Conservation (phyloP, 1,139 yeast genomes). For the Diutina pseudorugosa region DNA sequence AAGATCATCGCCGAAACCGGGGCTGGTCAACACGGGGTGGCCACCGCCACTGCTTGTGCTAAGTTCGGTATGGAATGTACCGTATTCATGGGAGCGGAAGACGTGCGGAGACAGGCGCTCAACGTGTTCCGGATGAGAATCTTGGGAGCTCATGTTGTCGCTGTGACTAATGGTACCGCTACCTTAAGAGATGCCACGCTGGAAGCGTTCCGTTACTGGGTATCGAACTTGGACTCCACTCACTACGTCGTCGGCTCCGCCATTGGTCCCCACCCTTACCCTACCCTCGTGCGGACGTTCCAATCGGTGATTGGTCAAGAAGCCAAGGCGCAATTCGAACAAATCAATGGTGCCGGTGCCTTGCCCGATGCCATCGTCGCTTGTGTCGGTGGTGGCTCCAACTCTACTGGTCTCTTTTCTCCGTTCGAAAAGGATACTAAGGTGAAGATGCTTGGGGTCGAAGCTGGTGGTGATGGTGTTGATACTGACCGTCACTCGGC, state of each 20-base stretch:
- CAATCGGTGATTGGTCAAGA: slow-evolving; percentile 95
- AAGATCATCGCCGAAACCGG: slow-evolving; percentile 97
- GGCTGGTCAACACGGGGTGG: slow-evolving; percentile 99
- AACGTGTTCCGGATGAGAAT: slow-evolving; percentile 96
- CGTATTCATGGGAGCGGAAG: slow-evolving; percentile 99
- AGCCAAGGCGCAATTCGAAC: slow-evolving; percentile 81
- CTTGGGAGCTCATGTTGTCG: slow-evolving; percentile 87
- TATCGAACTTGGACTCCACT: slow-evolving; percentile 69
- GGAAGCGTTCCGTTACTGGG: slow-evolving; percentile 96
- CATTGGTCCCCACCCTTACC: slow-evolving; percentile 98
- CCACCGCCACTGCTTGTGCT: slow-evolving; percentile 98
- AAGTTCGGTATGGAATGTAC: slow-evolving; percentile 92
- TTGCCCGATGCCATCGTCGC: slow-evolving; percentile 93
- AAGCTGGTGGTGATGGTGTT: slow-evolving; percentile 97
- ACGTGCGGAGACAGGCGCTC: slow-evolving; percentile 94
- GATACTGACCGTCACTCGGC: slow-evolving; percentile 85
- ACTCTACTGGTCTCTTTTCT: slow-evolving; percentile 89
- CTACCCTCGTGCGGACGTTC: slow-evolving; percentile 94
- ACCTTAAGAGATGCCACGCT: slow-evolving; percentile 96
- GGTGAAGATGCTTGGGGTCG: slow-evolving; percentile 84
- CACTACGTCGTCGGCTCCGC: slow-evolving; percentile 97
- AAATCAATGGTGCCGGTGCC: slow-evolving; percentile 54
- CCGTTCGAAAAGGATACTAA: slow-evolving; percentile 76
- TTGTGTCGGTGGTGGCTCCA: slow-evolving; percentile 99
- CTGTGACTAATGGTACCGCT: slow-evolving; percentile 89